Evolutionary conservation across 2,329 filamentous ascomycete species (phyloP).

Genomic region (Lasiodiplodia sp.): DNA sequence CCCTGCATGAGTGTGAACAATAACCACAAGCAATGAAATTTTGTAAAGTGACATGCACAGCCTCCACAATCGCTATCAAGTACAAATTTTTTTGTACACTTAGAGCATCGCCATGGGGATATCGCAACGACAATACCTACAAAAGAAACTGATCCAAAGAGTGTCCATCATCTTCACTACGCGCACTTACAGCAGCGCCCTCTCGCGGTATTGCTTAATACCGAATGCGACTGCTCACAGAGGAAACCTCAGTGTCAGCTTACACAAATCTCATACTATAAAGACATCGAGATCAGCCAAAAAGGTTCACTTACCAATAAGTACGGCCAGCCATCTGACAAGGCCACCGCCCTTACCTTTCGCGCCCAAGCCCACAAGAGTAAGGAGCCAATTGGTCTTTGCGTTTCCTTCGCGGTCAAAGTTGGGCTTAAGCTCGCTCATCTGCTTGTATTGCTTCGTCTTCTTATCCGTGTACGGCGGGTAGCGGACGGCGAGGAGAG

Average conservation of each 20-base stretch:
- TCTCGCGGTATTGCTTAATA: conserved; percentile 15
- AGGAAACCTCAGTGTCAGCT: not conserved
- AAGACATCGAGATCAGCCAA: not conserved
- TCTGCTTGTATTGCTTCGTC: conserved; percentile 57
- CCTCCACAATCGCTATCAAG: not conserved
- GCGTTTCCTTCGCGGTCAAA: conserved; percentile 65
- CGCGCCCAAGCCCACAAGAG: conserved; percentile 27
- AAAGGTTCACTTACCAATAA: conserved; percentile 26
- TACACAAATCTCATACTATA: not conserved
- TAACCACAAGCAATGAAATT: not conserved
- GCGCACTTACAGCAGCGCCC: not conserved
- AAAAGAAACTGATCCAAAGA: not conserved
- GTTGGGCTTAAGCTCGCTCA: conserved; percentile 62
- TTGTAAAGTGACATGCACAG: not conserved
- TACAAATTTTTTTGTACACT: not conserved
- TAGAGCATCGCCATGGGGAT: conserved; percentile 4
- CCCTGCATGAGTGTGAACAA: not conserved
- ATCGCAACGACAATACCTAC: conserved; percentile 8
- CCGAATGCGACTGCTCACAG: conserved; percentile 8
- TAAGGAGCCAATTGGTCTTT: conserved; percentile 41
- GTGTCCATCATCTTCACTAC: not conserved
- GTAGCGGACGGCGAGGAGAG: conserved; percentile 70
- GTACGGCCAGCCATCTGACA: conserved; percentile 16
- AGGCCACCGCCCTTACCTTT: conserved; percentile 27
- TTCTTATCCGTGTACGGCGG: conserved; percentile 66